phyloP scores from a whole-genome alignment of 345 rosid species.

The Microthlaspi erraticum region DNA sequence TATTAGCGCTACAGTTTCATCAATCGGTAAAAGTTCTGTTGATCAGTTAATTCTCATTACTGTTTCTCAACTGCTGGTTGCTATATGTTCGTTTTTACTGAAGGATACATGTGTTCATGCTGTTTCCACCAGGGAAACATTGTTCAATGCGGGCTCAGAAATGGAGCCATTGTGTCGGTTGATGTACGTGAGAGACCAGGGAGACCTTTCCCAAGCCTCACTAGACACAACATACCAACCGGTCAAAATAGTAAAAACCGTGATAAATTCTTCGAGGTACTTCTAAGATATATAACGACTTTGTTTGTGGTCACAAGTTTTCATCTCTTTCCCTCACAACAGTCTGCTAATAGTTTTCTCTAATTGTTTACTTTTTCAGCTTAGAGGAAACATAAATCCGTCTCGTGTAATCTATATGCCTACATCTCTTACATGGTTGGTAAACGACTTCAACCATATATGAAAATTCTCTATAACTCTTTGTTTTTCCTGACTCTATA shows the following conservation, averaged over 20 bases:
- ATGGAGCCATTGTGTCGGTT: slow-evolving; percentile 80
- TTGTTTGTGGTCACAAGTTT: slow-evolving; percentile 10
- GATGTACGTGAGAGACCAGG: slow-evolving; percentile 73
- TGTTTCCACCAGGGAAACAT: slow-evolving; percentile 61
- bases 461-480: slow-evolving; percentile 5
- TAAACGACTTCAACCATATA: slow-evolving; percentile 22
- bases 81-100: slow-evolving; percentile 4
- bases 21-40: slow-evolving; percentile 56
- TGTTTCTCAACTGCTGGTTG: neutral
- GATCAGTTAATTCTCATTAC: slow-evolving; percentile 8
- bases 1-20: slow-evolving; percentile 70
- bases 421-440: slow-evolving; percentile 77
- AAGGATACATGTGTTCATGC: slow-evolving; percentile 20
- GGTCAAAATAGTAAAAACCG: slow-evolving; percentile 41
- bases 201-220: slow-evolving; percentile 47
- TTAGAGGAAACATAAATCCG: slow-evolving; percentile 65
- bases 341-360: slow-evolving; percentile 11
- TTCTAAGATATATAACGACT: neutral
- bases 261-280: slow-evolving; percentile 72
- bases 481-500: slow-evolving; percentile 18
- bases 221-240: slow-evolving; percentile 55
- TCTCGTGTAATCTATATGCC: slow-evolving; percentile 68
- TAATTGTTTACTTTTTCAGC: slow-evolving; percentile 53
- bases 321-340: slow-evolving; percentile 18
- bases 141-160: slow-evolving; percentile 83